Evolutionary conservation across 495 filamentous ascomycete genomes (phyloP).

Genomic region (Penicillium canariense): DNA sequence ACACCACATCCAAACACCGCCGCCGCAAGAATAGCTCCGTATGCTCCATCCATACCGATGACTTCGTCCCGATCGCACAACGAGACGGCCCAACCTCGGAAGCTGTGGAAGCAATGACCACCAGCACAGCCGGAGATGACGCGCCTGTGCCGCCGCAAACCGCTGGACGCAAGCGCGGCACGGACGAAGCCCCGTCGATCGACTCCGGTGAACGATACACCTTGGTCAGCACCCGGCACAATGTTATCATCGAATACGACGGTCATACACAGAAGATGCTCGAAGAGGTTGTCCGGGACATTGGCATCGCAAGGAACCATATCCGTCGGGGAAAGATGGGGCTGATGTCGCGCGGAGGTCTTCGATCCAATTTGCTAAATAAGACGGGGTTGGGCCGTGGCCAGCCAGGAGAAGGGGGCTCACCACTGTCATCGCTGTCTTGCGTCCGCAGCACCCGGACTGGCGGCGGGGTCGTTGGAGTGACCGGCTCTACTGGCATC

Average conservation of each 20-base stretch:
- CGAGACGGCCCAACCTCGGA: constrained; percentile 17
- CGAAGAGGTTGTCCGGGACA: constrained; percentile 74
- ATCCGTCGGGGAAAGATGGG: constrained; percentile 72
- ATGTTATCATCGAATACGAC: constrained; percentile 88
- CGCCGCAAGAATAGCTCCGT: constrained; percentile 45
- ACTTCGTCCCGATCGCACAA: constrained; percentile 23
- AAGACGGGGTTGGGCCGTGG: constrained; percentile 6
- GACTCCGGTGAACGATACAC: constrained; percentile 38
- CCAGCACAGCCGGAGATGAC: constrained; percentile 4
- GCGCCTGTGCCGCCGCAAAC: constrained; percentile 15
- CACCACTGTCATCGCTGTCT: constrained; percentile 12
- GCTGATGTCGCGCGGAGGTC: constrained; percentile 20
- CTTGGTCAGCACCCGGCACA: constrained; percentile 67
- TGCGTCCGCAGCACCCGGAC: constrained; percentile 35
- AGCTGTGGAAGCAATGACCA: constrained; percentile 3
- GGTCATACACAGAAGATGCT: constrained; percentile 78
- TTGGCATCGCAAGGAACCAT: constrained; percentile 75
- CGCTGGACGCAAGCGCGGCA: constrained; percentile 29
- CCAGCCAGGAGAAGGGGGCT: constrained; percentile 1
- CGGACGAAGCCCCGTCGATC: constrained; percentile 29
- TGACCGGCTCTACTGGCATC: constrained; percentile 12
- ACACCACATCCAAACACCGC: constrained; percentile 25
- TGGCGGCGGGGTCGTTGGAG: constrained; percentile 17
- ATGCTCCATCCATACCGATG: constrained; percentile 47
- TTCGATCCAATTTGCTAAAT: constrained; percentile 20